These are phyloP conservation scores for Colletotrichum sp. DNA, from an alignment of 2,329 filamentous ascomycete genomes.

Conservation along the genomic window DNA sequence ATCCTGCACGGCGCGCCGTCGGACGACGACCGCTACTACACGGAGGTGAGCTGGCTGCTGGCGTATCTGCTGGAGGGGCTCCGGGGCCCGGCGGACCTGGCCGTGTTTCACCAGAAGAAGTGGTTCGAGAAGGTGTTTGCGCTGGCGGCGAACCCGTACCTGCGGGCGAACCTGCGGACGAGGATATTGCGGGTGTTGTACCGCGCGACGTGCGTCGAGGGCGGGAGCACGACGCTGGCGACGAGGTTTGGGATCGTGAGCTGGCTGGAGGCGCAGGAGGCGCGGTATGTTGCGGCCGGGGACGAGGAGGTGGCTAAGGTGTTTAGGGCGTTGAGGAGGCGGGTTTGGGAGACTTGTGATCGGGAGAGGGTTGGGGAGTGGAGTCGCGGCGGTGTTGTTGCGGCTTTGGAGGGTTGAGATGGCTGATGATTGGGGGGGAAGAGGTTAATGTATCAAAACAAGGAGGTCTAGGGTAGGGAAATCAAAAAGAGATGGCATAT, in stretches of 20 bases:
- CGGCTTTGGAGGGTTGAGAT: conserved; percentile 1
- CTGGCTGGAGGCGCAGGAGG: conserved; percentile 73
- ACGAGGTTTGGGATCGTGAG: conserved; percentile 77
- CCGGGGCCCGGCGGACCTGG: conserved; percentile 63
- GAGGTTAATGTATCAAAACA: not conserved
- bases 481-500: not conserved
- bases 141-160: conserved; percentile 70
- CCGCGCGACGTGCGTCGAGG: conserved; percentile 69
- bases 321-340: conserved; percentile 59
- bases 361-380: conserved; percentile 68
- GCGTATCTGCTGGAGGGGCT: conserved; percentile 72
- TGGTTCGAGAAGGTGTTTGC: conserved; percentile 80
- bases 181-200: conserved; percentile 68
- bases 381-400: conserved; percentile 58
- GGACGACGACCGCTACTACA: conserved; percentile 74
- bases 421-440: too few species aligned
- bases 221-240: conserved; percentile 79
- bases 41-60: conserved; percentile 78
- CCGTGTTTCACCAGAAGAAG: conserved; percentile 63
- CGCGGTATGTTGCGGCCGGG: conserved; percentile 37
- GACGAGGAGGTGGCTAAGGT: conserved; percentile 49
- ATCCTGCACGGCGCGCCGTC: conserved; percentile 70
- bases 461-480: not conserved
- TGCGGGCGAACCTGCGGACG: conserved; percentile 63
- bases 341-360: conserved; percentile 71